A percentile compares a stretch with the other conserved stretches of the same genome.
These are phyloP conservation scores for Avena atlantica DNA, from an alignment of 176 grass and related monocot genomes.

Conservation along the genomic window DNA sequence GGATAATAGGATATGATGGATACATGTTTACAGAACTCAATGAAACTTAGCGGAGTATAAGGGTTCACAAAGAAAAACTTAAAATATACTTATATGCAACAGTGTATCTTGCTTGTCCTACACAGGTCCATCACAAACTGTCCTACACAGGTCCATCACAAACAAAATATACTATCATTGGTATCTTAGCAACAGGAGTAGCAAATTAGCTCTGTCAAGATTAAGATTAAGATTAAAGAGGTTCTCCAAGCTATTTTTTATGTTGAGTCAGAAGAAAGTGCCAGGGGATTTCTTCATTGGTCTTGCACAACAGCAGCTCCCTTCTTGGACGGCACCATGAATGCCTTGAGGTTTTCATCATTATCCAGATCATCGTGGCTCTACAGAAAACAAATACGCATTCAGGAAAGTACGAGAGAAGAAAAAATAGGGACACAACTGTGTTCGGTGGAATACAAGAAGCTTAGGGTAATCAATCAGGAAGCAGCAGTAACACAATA, in stretches of 20 bases:
- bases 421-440: neutral
- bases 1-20: neutral
- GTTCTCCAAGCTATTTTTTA: neutral
- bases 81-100: neutral
- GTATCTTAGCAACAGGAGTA: neutral
- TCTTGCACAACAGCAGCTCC: neutral
- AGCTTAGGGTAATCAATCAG: too few species aligned
- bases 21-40: neutral
- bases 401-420: neutral
- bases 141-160: neutral
- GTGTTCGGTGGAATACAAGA: neutral
- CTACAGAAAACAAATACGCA: neutral
- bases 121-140: neutral
- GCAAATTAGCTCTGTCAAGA: neutral
- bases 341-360: neutral
- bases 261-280: neutral
- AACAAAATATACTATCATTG: neutral
- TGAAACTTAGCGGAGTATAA: neutral
- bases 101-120: neutral
- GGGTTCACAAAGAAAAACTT: neutral
- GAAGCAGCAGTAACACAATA: neutral
- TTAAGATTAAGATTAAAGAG: neutral
- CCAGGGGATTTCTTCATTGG: neutral
- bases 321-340: neutral
- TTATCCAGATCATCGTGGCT: neutral